Evolutionary conservation across 2,329 filamentous ascomycete species (phyloP), one percentile per base, ranked within the genome.

Genomic region (Dactylella cylindrospora): DNA sequence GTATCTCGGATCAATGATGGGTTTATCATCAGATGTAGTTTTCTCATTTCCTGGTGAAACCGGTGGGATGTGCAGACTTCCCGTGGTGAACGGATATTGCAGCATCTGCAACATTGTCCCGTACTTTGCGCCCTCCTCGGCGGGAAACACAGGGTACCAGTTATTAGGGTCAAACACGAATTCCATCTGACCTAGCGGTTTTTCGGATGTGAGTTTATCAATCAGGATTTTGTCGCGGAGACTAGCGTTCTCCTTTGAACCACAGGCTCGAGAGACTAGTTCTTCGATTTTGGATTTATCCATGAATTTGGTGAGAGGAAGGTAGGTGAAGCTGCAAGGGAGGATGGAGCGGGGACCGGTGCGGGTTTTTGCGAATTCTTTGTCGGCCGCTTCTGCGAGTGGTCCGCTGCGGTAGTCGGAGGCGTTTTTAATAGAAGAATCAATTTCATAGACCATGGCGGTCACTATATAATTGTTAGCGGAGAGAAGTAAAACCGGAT

Each of bases 41-140:
- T 38, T 51, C 6, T 17, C n/a, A 22, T 60, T 60, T 10, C 45
- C 54, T 5, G 13, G 13, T 8, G 28, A 20, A 23, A 33, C 46
- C 1, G 70, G 65, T 2, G 54, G 68, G 43, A 80, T 74, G 57
- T 80, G 78, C 7, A 80, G 71, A 1, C 72, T 75, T 0, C 79
- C 79, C 2, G 72, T 70, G 0, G 76, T 76, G 23, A 78, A 78
- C 0, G 79, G 78, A 67, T 80, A 78, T 59, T 79, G 77, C 1
- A 80, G 69, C 55, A 79, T 76, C 53, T 76, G 74, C 0, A 79
- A 65, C 71, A 79, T 74, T 2, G 75, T 78, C 6, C 71, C 76
- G 52, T 79, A 78, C 50, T 73, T 74, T 59, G 76, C 78, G 1
- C 69, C 71, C 0, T 36, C 68, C 53, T 64, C 70, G 39, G 47